Evolutionary conservation across 2,329 filamentous ascomycete species (phyloP), one percentile per base, ranked within the genome.

Genomic region (Xylariomycetidae sp.): DNA sequence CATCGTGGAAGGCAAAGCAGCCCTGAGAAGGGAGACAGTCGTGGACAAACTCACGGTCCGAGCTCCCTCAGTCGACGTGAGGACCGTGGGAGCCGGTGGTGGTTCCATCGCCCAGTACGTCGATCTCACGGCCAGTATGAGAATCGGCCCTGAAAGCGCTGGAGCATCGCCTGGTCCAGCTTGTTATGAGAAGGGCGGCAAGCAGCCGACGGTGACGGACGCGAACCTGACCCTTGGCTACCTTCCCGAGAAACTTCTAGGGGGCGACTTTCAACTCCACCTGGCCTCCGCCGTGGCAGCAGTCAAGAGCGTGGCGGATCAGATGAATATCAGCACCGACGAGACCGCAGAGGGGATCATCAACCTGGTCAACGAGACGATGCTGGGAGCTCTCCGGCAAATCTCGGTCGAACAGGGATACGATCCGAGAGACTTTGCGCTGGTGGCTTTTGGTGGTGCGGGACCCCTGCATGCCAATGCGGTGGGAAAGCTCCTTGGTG

Each of bases 361-460:
- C 29, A 59, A 67, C 28, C 44, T 72, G 3, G 62, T 67, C 22
- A 70, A 71, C 33, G 68, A 72, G 44, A 64, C 64, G 6, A 71
- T 72, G 58, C 65, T 70, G 35, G 67, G 68, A 4, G 68, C 68
- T 10, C 49, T 72, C 18, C 59, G 68, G 25, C 51, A 70, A 4
- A 67, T 72, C 0, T 70, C 68, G 1, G 63, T 72, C 4, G 68
- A 72, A 41, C 67, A 70, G 45, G 68, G 68, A 22, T 67, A 68
- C 34, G 66, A 72, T 38, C 67, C 68, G 16, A 56, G 61, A 8
- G 65, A 70, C 24, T 71, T 71, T 43, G 65, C 67, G 4, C 54
- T 72, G 4, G 67, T 71, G 5, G 66, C 64, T 1, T 69, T 70
- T 38, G 68, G 68, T 19, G 68, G 68, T 31, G 68, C 67, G 15